phyloP scores from a whole-genome alignment of 495 filamentous ascomycete species.

The Chlorociboria aeruginascens region DNA sequence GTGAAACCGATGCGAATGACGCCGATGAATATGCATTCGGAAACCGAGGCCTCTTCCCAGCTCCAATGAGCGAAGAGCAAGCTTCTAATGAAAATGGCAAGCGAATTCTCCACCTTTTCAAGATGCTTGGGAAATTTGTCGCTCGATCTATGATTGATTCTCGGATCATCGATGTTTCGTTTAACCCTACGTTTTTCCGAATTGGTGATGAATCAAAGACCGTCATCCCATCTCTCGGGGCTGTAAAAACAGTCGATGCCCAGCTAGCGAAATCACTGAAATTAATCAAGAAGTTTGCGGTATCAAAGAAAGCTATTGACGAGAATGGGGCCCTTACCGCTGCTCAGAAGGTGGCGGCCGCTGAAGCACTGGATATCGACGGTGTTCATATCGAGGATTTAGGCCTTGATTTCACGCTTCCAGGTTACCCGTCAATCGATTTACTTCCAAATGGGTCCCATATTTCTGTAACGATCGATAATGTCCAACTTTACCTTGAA shows the following conservation, averaged over 20 bases:
- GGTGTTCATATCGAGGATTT: constrained; percentile 74
- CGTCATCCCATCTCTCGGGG: constrained; percentile 79
- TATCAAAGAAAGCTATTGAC: constrained; percentile 70
- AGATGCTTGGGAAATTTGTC: constrained; percentile 92
- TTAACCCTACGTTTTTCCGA: constrained; percentile 97
- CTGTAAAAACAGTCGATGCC: constrained; percentile 80
- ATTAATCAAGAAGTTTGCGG: constrained; percentile 76
- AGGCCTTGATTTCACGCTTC: constrained; percentile 85
- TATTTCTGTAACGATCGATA: constrained; percentile 69
- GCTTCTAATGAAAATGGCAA: constrained; percentile 63
- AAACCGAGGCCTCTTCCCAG: constrained; percentile 77
- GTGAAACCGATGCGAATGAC: constrained; percentile 74
- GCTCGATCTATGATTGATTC: constrained; percentile 98
- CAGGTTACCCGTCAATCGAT: constrained; percentile 85
- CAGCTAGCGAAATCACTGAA: constrained; percentile 77
- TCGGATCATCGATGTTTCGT: constrained; percentile 92
- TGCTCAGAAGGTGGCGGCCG: constrained; percentile 56
- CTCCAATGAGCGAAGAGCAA: constrained; percentile 76
- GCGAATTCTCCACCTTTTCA: constrained; percentile 77
- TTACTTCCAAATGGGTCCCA: constrained; percentile 64
- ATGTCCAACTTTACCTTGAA: constrained; percentile 78
- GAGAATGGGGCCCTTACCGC: constrained; percentile 49
- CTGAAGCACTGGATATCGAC: constrained; percentile 57
- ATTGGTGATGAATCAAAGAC: constrained; percentile 64
- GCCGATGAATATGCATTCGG: constrained; percentile 78